Evolutionary conservation across 2,329 filamentous ascomycete genomes (phyloP), one percentile per base, ranked within the genome.

Genomic region (Penicillium sp.): DNA sequence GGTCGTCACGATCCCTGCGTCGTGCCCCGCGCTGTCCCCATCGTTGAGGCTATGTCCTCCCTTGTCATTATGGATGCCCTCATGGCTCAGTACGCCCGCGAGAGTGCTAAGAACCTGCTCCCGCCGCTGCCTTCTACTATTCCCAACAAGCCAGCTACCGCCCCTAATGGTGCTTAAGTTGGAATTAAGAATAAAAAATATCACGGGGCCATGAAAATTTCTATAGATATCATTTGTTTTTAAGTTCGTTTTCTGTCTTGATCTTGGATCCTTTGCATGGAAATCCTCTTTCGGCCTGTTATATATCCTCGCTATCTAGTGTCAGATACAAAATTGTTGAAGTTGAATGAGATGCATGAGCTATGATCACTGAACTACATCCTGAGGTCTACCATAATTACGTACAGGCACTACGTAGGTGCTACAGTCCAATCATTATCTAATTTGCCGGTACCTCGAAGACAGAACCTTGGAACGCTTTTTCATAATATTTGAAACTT

Each of bases 1-100:
- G 95, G 95, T 22, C 83, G 95, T 57, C 93, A 98, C 74, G 93
- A 98, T 72, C 93, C 95, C 3, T 96, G 91, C 69, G 93, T 98
- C 21, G 91, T 96, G 46, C 91, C 91, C 5, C 83, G 93, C 29
- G 93, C 92, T 3, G 87, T 97, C 21, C 77, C 78, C n/a, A 79
- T 80, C 48, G 77, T 80, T 29, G 93, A 98, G 81, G 86, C 88
- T 39, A 98, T 98, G 93, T 89, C 93, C 2, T 86, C 92, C 1
- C 77, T 98, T 58, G 90, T 91, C 4, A 80, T 97, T 55, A 92
- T 96, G 76, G 93, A 98, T 76, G 89, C 91, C 3, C 79, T 96
- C 60, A 82, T 96, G 81, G 88, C 90, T 48, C 93, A 97, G 80
- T 87, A 91, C 73, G 85, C 83, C 8, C 77, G 85, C 53, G 79